Evolutionary conservation across 768 basidiomycete genomes (phyloP).

Genomic region (Boletus rubropictus): DNA sequence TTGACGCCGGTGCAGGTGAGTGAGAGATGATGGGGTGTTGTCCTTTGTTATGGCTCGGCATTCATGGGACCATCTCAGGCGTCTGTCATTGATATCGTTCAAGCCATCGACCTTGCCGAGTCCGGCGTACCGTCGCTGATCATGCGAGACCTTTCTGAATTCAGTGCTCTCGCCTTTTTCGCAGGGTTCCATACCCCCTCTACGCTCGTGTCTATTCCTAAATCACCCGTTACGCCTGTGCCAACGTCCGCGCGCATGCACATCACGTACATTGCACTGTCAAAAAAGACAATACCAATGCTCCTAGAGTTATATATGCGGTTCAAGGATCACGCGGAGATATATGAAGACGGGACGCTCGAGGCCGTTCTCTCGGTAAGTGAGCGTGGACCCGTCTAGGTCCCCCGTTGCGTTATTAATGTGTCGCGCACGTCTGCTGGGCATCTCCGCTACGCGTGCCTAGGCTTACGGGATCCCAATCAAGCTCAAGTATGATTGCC

Average conservation of each 20-base stretch:
- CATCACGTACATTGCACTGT: conserved; percentile 84
- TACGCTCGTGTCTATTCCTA: background rate
- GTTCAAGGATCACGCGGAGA: conserved; percentile 52
- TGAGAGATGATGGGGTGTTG: background rate
- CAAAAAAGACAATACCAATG: conserved; percentile 82
- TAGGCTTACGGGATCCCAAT: conserved; percentile 88
- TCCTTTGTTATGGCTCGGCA: background rate
- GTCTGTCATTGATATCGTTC: conserved; percentile 66
- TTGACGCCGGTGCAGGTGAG: conserved; percentile 75
- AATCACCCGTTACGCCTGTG: conserved; percentile 8
- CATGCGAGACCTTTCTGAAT: conserved; percentile 81
- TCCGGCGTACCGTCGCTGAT: conserved; percentile 65
- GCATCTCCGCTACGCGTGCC: too few species aligned
- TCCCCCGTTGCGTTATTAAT: background rate
- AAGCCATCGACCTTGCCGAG: conserved; percentile 58
- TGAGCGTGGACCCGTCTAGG: background rate
- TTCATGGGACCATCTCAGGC: conserved; percentile 40
- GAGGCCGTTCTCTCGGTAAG: conserved; percentile 77
- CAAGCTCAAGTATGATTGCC: conserved; percentile 93
- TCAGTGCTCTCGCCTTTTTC: conserved; percentile 79
- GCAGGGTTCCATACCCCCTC: conserved; percentile 61
- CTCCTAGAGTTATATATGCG: conserved; percentile 70
- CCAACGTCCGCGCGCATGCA: conserved; percentile 43
- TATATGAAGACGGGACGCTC: conserved; percentile 79
- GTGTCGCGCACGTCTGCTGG: background rate